These are phyloP conservation scores for Zygosaccharomyces sapae DNA, from an alignment of 1,139 yeast genomes.

Conservation along the genomic window DNA sequence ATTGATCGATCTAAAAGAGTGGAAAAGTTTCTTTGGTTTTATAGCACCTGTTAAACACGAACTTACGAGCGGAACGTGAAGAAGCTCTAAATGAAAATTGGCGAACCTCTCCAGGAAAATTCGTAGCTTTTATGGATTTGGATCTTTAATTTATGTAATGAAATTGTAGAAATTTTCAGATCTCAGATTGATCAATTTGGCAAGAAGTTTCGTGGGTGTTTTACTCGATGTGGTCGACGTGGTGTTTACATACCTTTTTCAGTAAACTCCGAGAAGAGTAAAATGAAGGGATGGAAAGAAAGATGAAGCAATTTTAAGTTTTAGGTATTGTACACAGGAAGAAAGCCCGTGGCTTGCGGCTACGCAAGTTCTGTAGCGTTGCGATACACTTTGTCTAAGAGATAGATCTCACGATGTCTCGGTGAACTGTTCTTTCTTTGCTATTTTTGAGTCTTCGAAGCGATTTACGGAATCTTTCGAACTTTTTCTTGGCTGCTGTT, in stretches of 20 bases:
- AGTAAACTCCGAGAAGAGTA: neutral
- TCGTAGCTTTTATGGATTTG: neutral
- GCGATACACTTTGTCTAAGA: too few relatives aligned
- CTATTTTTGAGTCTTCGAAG: too few relatives aligned
- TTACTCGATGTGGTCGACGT: neutral
- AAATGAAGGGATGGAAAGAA: neutral
- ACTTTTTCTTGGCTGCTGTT: too few relatives aligned
- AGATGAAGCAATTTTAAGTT: neutral
- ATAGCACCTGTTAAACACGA: neutral
- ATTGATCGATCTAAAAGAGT: neutral
- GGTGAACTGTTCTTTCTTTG: too few relatives aligned
- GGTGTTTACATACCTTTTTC: neutral
- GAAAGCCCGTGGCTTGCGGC: too few relatives aligned
- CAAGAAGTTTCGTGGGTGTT: neutral
- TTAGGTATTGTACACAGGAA: too few relatives aligned
- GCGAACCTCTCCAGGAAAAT: too few relatives aligned
- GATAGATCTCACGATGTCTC: too few relatives aligned
- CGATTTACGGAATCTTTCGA: too few relatives aligned
- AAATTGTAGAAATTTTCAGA: neutral
- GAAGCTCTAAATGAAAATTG: too few relatives aligned
- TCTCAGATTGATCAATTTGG: neutral
- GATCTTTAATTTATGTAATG: neutral
- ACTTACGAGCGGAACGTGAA: neutral
- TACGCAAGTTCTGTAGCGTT: too few relatives aligned
- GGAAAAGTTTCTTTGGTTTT: constrained; percentile 1